These are phyloP conservation scores for Corinectria fuckeliana DNA, from an alignment of 2,329 filamentous ascomycete genomes.

Conservation along the genomic window DNA sequence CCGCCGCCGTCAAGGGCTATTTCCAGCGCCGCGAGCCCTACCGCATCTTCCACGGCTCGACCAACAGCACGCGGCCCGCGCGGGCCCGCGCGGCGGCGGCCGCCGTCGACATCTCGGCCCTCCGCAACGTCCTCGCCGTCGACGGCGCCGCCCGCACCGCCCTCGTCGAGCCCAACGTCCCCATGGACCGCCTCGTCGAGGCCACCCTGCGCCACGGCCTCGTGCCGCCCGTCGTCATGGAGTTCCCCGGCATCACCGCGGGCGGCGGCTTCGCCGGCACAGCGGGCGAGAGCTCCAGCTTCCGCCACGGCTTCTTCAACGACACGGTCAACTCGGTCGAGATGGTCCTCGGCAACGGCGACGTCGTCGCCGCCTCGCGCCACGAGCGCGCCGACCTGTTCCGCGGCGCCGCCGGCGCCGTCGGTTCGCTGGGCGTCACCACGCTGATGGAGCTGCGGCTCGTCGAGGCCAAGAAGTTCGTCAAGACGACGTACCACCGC, in stretches of 20 bases:
- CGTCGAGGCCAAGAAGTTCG: conserved; percentile 58
- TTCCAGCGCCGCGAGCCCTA: conserved; percentile 60
- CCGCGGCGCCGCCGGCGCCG: conserved; percentile 62
- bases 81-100: conserved; percentile 19
- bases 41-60: conserved; percentile 75
- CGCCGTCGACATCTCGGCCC: conserved; percentile 30
- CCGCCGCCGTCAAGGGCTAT: conserved; percentile 51
- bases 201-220: conserved; percentile 62
- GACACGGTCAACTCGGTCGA: conserved; percentile 67
- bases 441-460: conserved; percentile 67
- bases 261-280: conserved; percentile 73
- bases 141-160: conserved; percentile 1
- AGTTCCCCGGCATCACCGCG: conserved; percentile 73
- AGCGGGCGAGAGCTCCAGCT: conserved; percentile 71
- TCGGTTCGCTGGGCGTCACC: conserved; percentile 66
- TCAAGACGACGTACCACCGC: conserved; percentile 62
- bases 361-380: conserved; percentile 55
- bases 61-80: conserved; percentile 71
- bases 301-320: conserved; percentile 71
- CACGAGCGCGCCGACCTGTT: conserved; percentile 61
- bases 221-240: conserved; percentile 71
- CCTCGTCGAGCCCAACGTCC: conserved; percentile 71
- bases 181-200: conserved; percentile 69
- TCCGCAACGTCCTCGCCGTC: conserved; percentile 25
- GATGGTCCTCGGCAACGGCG: conserved; percentile 66